Evolutionary conservation across 352 stramenopile species (phyloP), one percentile per base, ranked within the genome.

Genomic region (Peronospora tabacina): DNA sequence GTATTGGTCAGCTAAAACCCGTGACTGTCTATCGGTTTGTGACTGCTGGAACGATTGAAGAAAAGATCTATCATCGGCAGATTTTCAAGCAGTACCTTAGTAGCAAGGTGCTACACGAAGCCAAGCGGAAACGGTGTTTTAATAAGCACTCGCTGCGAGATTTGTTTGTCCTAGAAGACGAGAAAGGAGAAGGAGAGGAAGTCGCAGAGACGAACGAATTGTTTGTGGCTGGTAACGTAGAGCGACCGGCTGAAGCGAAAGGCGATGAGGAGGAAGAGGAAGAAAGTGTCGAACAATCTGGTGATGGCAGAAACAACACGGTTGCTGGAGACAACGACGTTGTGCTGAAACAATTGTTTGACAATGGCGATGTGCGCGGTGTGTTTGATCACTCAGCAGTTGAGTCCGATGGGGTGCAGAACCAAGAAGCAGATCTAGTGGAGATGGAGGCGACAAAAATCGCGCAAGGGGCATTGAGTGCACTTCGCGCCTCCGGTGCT

Each of bases 81-180:
- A 98, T 99, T 40, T 99, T 99, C 78, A 99, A 99, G 66, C 96
- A 97, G 62, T 97, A 98, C 28, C 56, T 99, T 13, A 97, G 95
- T 0, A 98, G 97, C 56, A 96, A 97, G 48, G 89, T 99, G 2
- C 67, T 99, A 36, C 89, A 96, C 35, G 94, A 99, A 61, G 87
- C 95, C 20, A 97, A 97, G 55, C 94, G 98, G 49, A 93, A 94
- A 63, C 80, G 95, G 0, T 95, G 98, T 22, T 98, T 99, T 60
- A 98, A 96, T 47, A 90, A 97, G 39, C 93, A 96, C 56, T 91
- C 97, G 48, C 69, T 99, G 32, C 83, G 84, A 11, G 95, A 99
- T 61, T 59, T 99, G 10, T 99, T 99, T 66, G 87, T 95, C 5
- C 68, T 98, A 8, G 85, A 63, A 0, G 66, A 81, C 26, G 62